Conservation (phyloP, 1,139 yeast genomes). For the Spencermartinsiella ligniputridi region DNA sequence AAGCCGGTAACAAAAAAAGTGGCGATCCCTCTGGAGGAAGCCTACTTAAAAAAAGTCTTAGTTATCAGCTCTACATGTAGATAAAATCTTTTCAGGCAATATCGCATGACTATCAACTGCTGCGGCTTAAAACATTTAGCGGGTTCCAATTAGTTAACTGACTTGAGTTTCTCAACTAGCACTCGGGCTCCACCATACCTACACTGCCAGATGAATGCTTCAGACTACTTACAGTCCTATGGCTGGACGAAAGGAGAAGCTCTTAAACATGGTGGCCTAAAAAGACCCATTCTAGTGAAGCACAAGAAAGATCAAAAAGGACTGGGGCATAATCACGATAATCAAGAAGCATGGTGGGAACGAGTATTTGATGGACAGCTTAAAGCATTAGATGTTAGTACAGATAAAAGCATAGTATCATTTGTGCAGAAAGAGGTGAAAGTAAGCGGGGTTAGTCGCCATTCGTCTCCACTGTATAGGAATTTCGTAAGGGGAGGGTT, state of each 20-base stretch:
- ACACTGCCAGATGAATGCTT: slow-evolving; percentile 91
- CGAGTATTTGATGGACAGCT: slow-evolving; percentile 88
- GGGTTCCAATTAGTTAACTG: no score
- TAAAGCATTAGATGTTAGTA: slow-evolving; percentile 63
- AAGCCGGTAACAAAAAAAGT: no score
- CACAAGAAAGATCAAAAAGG: slow-evolving; percentile 92
- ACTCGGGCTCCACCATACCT: neutral
- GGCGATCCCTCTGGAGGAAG: no score
- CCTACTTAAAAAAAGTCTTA: no score
- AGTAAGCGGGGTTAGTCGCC: slow-evolving; percentile 33
- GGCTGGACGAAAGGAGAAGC: slow-evolving; percentile 97
- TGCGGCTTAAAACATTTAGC: no score
- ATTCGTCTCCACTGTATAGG: slow-evolving; percentile 44
- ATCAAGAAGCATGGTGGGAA: slow-evolving; percentile 97
- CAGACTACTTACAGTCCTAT: slow-evolving; percentile 62
- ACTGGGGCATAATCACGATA: slow-evolving; percentile 64
- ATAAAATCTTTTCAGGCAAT: no score
- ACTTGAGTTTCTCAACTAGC: no score
- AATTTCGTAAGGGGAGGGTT: slow-evolving; percentile 84
- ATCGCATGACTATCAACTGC: no score
- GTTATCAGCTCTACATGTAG: no score
- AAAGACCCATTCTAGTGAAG: slow-evolving; percentile 80
- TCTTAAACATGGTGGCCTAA: slow-evolving; percentile 69
- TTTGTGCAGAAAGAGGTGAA: slow-evolving; percentile 35
- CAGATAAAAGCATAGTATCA: slow-evolving; percentile 34